A percentile compares a stretch with the other conserved stretches of the same genome.
Conservation (phyloP, 176 grass and related monocot species). For the Cenchrus americanus region DNA sequence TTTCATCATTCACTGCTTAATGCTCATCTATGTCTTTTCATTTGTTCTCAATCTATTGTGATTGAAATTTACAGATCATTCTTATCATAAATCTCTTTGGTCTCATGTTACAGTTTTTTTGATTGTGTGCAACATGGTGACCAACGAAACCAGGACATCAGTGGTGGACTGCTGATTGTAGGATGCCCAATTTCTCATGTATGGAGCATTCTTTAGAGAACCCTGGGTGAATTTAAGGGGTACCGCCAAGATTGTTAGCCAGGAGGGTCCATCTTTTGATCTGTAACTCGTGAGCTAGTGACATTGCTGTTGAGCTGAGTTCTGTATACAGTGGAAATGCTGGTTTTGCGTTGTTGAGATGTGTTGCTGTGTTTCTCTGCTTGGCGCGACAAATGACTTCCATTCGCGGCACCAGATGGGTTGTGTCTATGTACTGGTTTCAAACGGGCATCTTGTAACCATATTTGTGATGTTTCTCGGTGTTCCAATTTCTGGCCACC, state of each 20-base stretch:
- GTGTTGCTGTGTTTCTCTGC: background rate
- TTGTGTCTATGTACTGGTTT: background rate
- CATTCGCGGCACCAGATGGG: background rate
- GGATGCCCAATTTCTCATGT: background rate
- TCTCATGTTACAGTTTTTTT: background rate
- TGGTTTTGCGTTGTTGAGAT: background rate
- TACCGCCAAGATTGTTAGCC: background rate
- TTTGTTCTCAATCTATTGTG: background rate
- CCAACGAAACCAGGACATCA: background rate
- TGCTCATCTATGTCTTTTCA: background rate
- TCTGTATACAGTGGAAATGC: background rate
- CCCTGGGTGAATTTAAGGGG: background rate
- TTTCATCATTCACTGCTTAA: background rate
- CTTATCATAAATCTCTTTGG: background rate
- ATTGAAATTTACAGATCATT: background rate
- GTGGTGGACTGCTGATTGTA: background rate
- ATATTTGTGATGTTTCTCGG: background rate
- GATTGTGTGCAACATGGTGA: slow-evolving; percentile 1
- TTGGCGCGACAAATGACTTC: background rate
- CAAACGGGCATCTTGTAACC: background rate
- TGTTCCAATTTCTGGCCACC: background rate
- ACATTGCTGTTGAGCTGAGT: background rate
- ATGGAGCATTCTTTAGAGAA: background rate
- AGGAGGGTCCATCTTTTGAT: background rate
- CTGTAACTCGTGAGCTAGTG: background rate